Conservation (phyloP, 169 alveolate species). For the Theileria parva region DNA sequence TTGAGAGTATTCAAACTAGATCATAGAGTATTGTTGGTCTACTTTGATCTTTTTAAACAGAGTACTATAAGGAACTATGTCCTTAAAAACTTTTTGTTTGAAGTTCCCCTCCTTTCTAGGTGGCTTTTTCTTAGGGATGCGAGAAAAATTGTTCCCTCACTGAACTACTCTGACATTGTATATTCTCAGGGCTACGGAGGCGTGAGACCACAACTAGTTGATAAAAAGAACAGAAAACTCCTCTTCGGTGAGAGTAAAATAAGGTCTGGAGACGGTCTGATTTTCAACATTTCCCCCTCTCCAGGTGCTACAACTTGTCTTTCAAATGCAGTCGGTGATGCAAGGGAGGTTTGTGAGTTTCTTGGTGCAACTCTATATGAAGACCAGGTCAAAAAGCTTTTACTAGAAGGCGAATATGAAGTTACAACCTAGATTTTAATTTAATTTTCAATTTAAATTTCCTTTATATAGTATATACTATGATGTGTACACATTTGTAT, state of each 20-base stretch:
- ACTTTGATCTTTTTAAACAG: constrained; percentile 72
- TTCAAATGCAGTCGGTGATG: constrained; percentile 80
- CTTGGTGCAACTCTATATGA: constrained; percentile 76
- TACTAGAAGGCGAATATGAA: constrained; percentile 79
- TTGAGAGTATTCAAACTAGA: constrained; percentile 76
- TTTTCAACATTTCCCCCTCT: constrained; percentile 83
- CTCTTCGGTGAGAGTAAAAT: constrained; percentile 84
- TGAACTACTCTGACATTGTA: constrained; percentile 70
- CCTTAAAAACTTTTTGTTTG: constrained; percentile 77
- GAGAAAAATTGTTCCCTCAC: constrained; percentile 79
- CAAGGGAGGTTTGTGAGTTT: constrained; percentile 76
- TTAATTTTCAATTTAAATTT: not conserved
- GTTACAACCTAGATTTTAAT: constrained; percentile 13
- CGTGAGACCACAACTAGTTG: constrained; percentile 84
- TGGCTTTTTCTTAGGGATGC: constrained; percentile 80
- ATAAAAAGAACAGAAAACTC: constrained; percentile 74
- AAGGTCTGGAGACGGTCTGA: constrained; percentile 73
- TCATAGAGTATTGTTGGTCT: constrained; percentile 68
- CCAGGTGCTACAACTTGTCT: constrained; percentile 88
- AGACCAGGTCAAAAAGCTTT: constrained; percentile 49
- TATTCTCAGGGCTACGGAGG: constrained; percentile 86
- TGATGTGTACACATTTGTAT: not conserved
- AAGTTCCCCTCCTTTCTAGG: constrained; percentile 76
- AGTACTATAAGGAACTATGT: constrained; percentile 76
- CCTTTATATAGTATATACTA: not conserved